These are phyloP conservation scores for Phytopythium delawarense DNA, from an alignment of 352 stramenopile species.

Conservation along the genomic window DNA sequence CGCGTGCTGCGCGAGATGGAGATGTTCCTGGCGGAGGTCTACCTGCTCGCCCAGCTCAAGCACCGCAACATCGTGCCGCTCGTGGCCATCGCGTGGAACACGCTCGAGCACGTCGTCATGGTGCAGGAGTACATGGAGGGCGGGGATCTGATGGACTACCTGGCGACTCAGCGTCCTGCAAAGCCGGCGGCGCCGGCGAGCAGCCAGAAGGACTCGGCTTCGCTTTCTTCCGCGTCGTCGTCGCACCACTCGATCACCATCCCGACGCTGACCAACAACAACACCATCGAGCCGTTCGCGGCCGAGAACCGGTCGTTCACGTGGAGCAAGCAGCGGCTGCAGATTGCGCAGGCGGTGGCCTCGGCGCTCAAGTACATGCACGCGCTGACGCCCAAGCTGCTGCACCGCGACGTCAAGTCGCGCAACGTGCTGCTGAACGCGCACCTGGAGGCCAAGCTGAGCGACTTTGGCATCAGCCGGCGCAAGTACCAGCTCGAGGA, in stretches of 20 bases:
- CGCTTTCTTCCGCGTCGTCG: conserved; percentile 8
- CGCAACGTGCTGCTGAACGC: conserved; percentile 77
- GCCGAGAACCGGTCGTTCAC: conserved; percentile 23
- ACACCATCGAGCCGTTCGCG: conserved; percentile 5
- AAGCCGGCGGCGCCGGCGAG: neutral
- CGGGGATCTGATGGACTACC: conserved; percentile 59
- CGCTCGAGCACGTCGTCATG: conserved; percentile 66
- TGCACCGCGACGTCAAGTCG: conserved; percentile 88
- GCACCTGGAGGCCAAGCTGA: conserved; percentile 46
- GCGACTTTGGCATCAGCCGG: conserved; percentile 51
- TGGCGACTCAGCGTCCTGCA: conserved; percentile 22
- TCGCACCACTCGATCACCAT: conserved; percentile 3
- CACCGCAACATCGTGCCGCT: conserved; percentile 65
- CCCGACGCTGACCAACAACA: neutral
- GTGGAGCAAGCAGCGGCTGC: conserved; percentile 48
- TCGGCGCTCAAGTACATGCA: conserved; percentile 81
- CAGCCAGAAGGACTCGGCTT: neutral
- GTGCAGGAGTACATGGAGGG: conserved; percentile 71
- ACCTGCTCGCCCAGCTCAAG: conserved; percentile 64
- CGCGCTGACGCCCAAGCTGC: conserved; percentile 58
- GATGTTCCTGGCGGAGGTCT: conserved; percentile 73
- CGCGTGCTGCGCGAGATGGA: conserved; percentile 56
- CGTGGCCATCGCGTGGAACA: conserved; percentile 63
- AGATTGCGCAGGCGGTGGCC: conserved; percentile 49
- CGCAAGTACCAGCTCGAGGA: conserved; percentile 37